phyloP scores from a whole-genome alignment of 2,329 filamentous ascomycete species.

The Penicillium sp. region DNA sequence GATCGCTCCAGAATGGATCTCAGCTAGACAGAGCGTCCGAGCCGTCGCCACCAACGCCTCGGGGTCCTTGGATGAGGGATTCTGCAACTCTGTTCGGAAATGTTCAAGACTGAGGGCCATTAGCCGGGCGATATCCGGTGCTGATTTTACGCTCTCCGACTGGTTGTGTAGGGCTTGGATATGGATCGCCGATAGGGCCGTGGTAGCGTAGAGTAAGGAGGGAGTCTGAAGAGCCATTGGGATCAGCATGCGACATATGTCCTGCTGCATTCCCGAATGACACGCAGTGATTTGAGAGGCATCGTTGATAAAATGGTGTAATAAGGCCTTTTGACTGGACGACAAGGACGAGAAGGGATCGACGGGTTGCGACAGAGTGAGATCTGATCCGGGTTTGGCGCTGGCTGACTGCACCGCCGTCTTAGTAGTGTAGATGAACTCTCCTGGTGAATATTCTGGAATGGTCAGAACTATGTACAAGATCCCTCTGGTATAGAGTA shows the following conservation, averaged over 20 bases:
- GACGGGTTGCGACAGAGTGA: slow-evolving; percentile 31
- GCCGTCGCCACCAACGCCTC: slow-evolving; percentile 44
- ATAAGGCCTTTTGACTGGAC: slow-evolving; percentile 36
- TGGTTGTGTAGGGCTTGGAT: slow-evolving; percentile 39
- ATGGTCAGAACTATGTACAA: background rate
- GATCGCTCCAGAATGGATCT: slow-evolving; percentile 45
- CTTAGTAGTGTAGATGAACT: slow-evolving; percentile 42
- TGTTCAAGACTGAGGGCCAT: slow-evolving; percentile 45
- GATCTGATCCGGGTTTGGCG: slow-evolving; percentile 16
- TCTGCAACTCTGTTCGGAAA: slow-evolving; percentile 42
- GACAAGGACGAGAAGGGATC: slow-evolving; percentile 42
- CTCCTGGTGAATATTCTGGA: slow-evolving; percentile 41
- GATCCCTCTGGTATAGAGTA: background rate
- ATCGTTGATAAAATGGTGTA: slow-evolving; percentile 46
- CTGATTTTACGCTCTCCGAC: slow-evolving; percentile 39
- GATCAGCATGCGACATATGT: slow-evolving; percentile 46
- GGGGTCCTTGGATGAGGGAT: slow-evolving; percentile 31
- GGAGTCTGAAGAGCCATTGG: slow-evolving; percentile 47
- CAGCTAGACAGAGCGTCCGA: slow-evolving; percentile 45
- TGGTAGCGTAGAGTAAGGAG: slow-evolving; percentile 45
- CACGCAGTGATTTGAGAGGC: slow-evolving; percentile 45
- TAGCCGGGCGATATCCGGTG: slow-evolving; percentile 39
- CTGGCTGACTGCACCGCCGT: slow-evolving; percentile 17
- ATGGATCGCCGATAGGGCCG: slow-evolving; percentile 46
- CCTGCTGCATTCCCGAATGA: slow-evolving; percentile 42